These are phyloP conservation scores for Tricholoma hemisulphureum DNA, from an alignment of 768 basidiomycete species.

Conservation along the genomic window DNA sequence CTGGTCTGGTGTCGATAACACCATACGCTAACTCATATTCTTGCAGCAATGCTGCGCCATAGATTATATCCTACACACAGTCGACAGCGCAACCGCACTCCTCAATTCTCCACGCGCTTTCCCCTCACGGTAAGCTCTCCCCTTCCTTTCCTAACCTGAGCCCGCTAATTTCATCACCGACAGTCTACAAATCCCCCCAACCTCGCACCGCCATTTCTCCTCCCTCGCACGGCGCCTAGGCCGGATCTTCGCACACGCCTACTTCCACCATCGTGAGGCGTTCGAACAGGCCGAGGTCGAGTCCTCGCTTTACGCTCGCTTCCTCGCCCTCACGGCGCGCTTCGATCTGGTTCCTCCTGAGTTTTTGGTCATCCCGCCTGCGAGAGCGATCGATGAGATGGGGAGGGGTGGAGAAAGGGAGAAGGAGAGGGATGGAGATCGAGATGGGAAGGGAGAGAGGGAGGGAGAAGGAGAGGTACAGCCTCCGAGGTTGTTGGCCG, in stretches of 20 bases:
- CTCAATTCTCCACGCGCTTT: conserved; percentile 90
- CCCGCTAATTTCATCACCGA: background rate
- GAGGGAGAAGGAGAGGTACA: conserved; percentile 26
- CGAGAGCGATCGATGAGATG: conserved; percentile 22
- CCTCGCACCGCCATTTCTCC: conserved; percentile 85
- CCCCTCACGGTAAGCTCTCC: conserved; percentile 69
- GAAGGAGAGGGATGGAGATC: conserved; percentile 14
- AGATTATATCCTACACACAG: conserved; percentile 90
- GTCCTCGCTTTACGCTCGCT: conserved; percentile 86
- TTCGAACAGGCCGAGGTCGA: conserved; percentile 92
- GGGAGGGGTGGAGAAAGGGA: conserved; percentile 19
- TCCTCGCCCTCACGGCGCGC: conserved; percentile 76
- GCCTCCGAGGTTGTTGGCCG: conserved; percentile 39
- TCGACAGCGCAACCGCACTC: conserved; percentile 90
- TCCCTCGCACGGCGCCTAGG: conserved; percentile 89
- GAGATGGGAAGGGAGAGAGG: conserved; percentile 13
- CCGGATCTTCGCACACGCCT: conserved; percentile 94
- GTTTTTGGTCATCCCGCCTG: conserved; percentile 73
- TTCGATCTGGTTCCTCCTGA: conserved; percentile 82
- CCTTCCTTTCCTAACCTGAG: background rate
- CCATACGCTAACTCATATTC: background rate
- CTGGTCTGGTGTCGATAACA: no score
- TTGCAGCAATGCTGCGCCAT: conserved; percentile 91
- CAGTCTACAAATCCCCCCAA: conserved; percentile 77
- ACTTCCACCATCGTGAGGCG: conserved; percentile 89